phyloP scores from a whole-genome alignment of 805 yeast genomes.

The Lachancea sp. region DNA sequence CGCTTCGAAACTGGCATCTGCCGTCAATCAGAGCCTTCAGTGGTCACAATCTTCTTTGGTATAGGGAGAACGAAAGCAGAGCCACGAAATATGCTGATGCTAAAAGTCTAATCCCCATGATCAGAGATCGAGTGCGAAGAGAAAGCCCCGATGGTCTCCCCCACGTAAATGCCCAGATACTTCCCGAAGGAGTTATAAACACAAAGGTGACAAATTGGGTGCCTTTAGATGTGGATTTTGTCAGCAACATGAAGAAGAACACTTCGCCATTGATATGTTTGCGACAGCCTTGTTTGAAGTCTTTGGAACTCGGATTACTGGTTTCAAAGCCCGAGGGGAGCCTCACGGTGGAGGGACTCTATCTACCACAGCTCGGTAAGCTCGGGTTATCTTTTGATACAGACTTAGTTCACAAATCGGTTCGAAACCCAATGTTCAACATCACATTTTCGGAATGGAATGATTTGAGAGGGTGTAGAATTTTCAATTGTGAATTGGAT shows the following conservation, averaged over 20 bases:
- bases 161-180: conserved; percentile 18
- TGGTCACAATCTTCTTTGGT: conserved; percentile 25
- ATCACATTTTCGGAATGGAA: conserved; percentile 24
- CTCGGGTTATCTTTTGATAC: conserved; percentile 7
- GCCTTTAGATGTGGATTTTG: conserved; percentile 9
- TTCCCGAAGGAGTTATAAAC: conserved; percentile 20
- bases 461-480: conserved; percentile 13
- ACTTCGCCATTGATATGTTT: conserved; percentile 19
- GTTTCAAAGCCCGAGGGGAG: conserved; percentile 9
- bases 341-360: conserved; percentile 20
- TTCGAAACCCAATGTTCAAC: conserved; percentile 15
- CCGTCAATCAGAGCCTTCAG: conserved; percentile 17
- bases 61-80: conserved; percentile 5
- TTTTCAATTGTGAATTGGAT: neutral
- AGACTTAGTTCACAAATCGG: conserved; percentile 1
- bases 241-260: neutral
- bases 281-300: conserved; percentile 15
- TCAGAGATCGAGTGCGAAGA: conserved; percentile 16
- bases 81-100: conserved; percentile 10
- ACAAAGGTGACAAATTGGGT: conserved; percentile 24
- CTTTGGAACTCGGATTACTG: conserved; percentile 16
- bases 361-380: conserved; percentile 16
- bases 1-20: conserved; percentile 23
- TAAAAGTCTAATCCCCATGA: neutral
- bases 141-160: conserved; percentile 24